A percentile compares a stretch with the other conserved stretches of the same genome.
These are phyloP conservation scores for Brassica juncea DNA, from an alignment of 345 rosid genomes.

Conservation along the genomic window DNA sequence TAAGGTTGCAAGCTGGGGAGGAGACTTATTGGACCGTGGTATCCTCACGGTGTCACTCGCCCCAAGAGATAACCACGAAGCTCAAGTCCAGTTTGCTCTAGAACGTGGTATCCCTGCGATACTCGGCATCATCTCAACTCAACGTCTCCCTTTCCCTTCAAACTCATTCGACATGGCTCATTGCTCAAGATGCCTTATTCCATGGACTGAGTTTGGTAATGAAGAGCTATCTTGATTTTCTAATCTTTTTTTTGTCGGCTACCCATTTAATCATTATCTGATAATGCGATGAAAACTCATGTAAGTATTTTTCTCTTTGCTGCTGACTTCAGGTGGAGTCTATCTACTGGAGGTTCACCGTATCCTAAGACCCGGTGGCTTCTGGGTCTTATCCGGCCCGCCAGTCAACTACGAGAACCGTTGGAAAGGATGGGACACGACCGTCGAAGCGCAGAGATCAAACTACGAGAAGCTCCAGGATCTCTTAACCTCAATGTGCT, in stretches of 20 bases:
- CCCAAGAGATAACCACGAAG: conserved; percentile 98
- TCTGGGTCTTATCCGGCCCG: conserved; percentile 98
- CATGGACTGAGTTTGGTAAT: conserved; percentile 98
- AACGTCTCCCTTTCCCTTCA: conserved; percentile 97
- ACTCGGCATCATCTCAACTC: conserved; percentile 95
- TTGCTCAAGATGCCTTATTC: conserved; percentile 99
- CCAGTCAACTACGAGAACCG: conserved; percentile 88
- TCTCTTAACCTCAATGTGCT: conserved; percentile 86
- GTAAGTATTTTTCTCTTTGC: conserved; percentile 4
- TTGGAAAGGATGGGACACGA: conserved; percentile 99
- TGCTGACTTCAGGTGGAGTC: conserved; percentile 67
- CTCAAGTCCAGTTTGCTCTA: conserved; percentile 96
- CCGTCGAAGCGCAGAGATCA: conserved; percentile 81
- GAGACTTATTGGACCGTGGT: conserved; percentile 86
- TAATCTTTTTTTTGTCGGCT: too few species aligned
- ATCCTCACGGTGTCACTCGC: conserved; percentile 92
- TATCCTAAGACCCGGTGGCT: conserved; percentile 96
- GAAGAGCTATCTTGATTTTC: background rate
- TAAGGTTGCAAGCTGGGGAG: conserved; percentile 99
- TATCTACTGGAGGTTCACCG: conserved; percentile 91
- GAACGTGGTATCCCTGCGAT: conserved; percentile 99
- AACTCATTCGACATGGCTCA: conserved; percentile 98
- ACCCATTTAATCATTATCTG: too few species aligned
- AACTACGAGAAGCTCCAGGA: conserved; percentile 83
- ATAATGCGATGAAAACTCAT: background rate